These are phyloP conservation scores for Aureobasidium uvarum DNA, from an alignment of 2,329 filamentous ascomycete genomes.

Conservation along the genomic window DNA sequence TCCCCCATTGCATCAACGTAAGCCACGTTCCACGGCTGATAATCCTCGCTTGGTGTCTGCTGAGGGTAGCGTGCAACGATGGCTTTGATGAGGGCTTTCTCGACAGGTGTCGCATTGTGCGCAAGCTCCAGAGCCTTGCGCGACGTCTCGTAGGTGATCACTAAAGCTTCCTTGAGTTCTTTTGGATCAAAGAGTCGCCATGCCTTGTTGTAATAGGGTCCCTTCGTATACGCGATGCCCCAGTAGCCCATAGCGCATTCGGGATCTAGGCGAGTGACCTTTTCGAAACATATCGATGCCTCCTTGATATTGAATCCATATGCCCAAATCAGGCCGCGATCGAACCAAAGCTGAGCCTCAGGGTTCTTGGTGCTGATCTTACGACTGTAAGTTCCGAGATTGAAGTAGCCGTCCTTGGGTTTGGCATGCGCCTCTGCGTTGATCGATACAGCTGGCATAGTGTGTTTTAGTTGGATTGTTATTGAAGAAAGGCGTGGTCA, in stretches of 20 bases:
- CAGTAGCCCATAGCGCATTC: conserved; percentile 64
- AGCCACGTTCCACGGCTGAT: conserved; percentile 53
- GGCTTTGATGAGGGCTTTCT: conserved; percentile 63
- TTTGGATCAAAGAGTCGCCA: conserved; percentile 67
- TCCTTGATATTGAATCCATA: conserved; percentile 78
- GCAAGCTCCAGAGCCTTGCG: conserved; percentile 46
- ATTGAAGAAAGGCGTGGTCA: not conserved
- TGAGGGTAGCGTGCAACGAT: conserved; percentile 60
- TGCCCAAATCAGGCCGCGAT: conserved; percentile 69
- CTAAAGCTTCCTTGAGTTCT: conserved; percentile 56
- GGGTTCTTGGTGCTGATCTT: conserved; percentile 54
- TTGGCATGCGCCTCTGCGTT: conserved; percentile 2
- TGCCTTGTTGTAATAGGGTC: conserved; percentile 77
- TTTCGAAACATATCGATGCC: conserved; percentile 62
- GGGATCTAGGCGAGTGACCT: conserved; percentile 55
- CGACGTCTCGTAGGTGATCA: conserved; percentile 50
- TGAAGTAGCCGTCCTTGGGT: conserved; percentile 40
- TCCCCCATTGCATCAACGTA: conserved; percentile 63
- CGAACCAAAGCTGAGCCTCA: conserved; percentile 64
- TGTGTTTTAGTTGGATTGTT: not conserved
- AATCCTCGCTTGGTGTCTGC: not conserved
- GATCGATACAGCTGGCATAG: conserved; percentile 14
- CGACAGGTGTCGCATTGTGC: conserved; percentile 49
- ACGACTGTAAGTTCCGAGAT: conserved; percentile 61
- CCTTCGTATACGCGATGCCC: conserved; percentile 68